A percentile compares a stretch with the other conserved stretches of the same genome.
phyloP scores from a whole-genome alignment of 2,329 filamentous ascomycete genomes.

The Apiospora aurea region DNA sequence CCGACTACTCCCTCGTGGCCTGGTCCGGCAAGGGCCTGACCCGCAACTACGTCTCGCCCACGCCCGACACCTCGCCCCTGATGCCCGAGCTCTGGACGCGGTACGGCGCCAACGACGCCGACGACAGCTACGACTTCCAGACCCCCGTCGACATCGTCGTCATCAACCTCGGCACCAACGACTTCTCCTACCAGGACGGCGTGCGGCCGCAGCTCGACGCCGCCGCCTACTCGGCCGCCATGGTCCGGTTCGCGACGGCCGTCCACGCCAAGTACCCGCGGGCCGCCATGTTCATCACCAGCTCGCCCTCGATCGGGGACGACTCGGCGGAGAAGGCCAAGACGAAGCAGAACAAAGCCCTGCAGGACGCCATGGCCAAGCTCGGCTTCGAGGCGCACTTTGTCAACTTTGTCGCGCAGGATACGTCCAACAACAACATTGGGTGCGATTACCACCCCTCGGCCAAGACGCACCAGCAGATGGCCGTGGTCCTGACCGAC shows the following conservation, averaged over 20 bases:
- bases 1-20: conserved; percentile 52
- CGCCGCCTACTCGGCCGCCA: conserved; percentile 37
- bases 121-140: conserved; percentile 48
- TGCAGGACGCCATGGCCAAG: conserved; percentile 43
- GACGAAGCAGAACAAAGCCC: conserved; percentile 43
- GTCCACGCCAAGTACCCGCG: conserved; percentile 45
- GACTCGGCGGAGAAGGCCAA: conserved; percentile 45
- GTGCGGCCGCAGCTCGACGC: conserved; percentile 40
- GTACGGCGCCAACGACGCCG: conserved; percentile 49
- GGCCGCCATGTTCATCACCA: conserved; percentile 49
- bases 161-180: conserved; percentile 53
- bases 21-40: conserved; percentile 53
- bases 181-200: conserved; percentile 46
- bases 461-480: conserved; percentile 44
- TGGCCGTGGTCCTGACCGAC: conserved; percentile 39
- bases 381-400: conserved; percentile 45
- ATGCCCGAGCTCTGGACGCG: conserved; percentile 51
- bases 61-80: conserved; percentile 41
- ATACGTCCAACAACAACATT: conserved; percentile 40
- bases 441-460: conserved; percentile 53
- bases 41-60: conserved; percentile 46
- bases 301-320: conserved; percentile 49
- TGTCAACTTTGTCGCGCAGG: conserved; percentile 51
- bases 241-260: conserved; percentile 42
- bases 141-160: conserved; percentile 47